A percentile compares a stretch with the other conserved stretches of the same genome.
Conservation (phyloP, 2,329 filamentous ascomycete genomes). For the Trichoderma simmonsii region DNA sequence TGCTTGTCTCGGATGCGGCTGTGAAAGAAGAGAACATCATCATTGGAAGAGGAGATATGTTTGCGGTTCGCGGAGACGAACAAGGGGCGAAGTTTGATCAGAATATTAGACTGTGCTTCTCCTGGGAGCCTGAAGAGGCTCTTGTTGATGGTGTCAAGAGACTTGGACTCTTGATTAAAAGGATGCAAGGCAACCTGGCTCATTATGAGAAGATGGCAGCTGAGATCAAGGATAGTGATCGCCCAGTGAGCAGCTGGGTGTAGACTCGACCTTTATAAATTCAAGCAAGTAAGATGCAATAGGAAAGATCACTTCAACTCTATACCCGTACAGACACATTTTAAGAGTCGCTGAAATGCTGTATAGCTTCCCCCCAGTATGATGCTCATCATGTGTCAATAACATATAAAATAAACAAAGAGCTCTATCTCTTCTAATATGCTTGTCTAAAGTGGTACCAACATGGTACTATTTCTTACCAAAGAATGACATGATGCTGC, state of each 20-base stretch:
- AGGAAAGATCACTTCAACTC: background rate
- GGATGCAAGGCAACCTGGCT: slow-evolving; percentile 30
- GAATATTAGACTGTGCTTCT: slow-evolving; percentile 65
- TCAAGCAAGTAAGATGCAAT: background rate
- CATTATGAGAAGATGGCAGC: slow-evolving; percentile 26
- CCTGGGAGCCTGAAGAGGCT: slow-evolving; percentile 66
- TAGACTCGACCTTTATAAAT: background rate
- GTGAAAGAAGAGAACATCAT: slow-evolving; percentile 62
- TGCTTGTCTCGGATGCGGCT: slow-evolving; percentile 55
- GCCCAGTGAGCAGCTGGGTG: slow-evolving; percentile 6
- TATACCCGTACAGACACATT: background rate
- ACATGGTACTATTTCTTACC: slow-evolving; percentile 64
- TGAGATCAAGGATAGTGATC: background rate
- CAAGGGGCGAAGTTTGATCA: slow-evolving; percentile 53
- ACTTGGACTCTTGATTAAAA: slow-evolving; percentile 48
- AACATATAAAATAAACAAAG: background rate
- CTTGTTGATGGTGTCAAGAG: slow-evolving; percentile 66
- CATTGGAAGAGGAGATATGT: slow-evolving; percentile 66
- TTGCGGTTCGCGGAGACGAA: slow-evolving; percentile 62
- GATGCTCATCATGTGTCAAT: background rate
- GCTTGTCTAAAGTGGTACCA: background rate
- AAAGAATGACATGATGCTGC: slow-evolving; percentile 92
- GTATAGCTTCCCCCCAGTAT: background rate
- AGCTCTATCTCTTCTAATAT: background rate
- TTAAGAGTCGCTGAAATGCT: background rate